Conservation (phyloP, 2,329 filamentous ascomycete genomes). For the Zymoseptoria brevis region DNA sequence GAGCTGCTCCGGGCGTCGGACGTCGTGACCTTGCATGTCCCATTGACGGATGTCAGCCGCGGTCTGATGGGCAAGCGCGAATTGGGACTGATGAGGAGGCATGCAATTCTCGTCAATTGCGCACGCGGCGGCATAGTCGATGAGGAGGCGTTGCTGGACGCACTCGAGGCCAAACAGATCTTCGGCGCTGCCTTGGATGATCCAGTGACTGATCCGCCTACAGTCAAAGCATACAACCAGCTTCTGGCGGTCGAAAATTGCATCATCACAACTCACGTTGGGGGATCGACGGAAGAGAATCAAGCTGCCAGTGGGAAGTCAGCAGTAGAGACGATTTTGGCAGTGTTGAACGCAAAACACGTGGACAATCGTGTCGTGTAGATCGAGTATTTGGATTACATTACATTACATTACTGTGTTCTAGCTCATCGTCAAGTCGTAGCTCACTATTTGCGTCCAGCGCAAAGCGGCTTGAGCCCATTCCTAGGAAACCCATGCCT, state of each 20-base stretch:
- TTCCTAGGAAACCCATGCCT: neutral
- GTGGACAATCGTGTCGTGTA: slow-evolving; percentile 12
- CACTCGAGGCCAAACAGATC: slow-evolving; percentile 20
- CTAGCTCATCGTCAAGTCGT: neutral
- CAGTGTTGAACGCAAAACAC: slow-evolving; percentile 9
- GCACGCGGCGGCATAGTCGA: slow-evolving; percentile 30
- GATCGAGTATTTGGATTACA: neutral
- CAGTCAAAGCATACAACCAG: slow-evolving; percentile 19
- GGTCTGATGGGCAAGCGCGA: slow-evolving; percentile 26
- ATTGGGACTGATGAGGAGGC: slow-evolving; percentile 24
- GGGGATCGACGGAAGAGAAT: slow-evolving; percentile 37
- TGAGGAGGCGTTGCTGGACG: slow-evolving; percentile 24
- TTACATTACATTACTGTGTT: neutral
- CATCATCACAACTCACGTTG: slow-evolving; percentile 41
- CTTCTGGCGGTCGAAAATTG: slow-evolving; percentile 20
- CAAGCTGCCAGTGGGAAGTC: slow-evolving; percentile 32
- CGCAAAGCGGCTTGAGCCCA: neutral
- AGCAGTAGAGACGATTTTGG: slow-evolving; percentile 28
- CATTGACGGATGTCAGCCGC: slow-evolving; percentile 24
- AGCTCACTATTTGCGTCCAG: neutral
- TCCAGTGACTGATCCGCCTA: slow-evolving; percentile 26
- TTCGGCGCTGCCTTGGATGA: slow-evolving; percentile 30
- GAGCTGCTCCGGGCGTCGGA: slow-evolving; percentile 28
- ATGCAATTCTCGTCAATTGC: slow-evolving; percentile 29
- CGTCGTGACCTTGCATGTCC: slow-evolving; percentile 31